phyloP scores from a whole-genome alignment of 495 filamentous ascomycete genomes.

The Bryoglossum gracile region DNA sequence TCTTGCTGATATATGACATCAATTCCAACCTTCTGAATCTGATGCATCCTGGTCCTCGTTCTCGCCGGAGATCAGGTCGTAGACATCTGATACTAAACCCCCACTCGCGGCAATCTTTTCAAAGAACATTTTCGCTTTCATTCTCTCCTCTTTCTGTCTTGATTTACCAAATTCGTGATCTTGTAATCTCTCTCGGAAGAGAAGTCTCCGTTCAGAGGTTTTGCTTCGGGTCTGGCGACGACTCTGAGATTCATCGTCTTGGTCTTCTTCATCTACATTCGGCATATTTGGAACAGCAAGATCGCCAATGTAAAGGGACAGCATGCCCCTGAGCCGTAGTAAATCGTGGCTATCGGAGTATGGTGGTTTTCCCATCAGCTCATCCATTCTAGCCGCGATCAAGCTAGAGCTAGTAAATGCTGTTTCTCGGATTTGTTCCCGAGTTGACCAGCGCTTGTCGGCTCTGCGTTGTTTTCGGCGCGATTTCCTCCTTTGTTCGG shows the following conservation, averaged over 20 bases:
- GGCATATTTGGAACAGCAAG: constrained; percentile 27
- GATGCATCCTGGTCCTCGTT: background rate
- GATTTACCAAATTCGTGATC: constrained; percentile 15
- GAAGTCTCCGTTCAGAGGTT: constrained; percentile 8
- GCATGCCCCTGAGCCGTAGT: constrained; percentile 51
- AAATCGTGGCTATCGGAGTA: constrained; percentile 49
- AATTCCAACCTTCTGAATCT: background rate
- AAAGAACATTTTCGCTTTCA: constrained; percentile 9
- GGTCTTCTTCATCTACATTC: constrained; percentile 4
- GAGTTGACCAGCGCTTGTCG: constrained; percentile 12
- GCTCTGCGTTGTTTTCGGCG: constrained; percentile 1
- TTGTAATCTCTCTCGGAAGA: constrained; percentile 5
- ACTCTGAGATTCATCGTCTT: background rate
- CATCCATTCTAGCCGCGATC: constrained; percentile 52
- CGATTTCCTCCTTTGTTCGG: constrained; percentile 5
- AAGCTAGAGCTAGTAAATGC: constrained; percentile 41
- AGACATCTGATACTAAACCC: constrained; percentile 10
- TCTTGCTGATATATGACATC: background rate
- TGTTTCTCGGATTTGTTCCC: constrained; percentile 16
- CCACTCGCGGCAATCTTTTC: constrained; percentile 10
- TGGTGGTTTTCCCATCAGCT: constrained; percentile 50
- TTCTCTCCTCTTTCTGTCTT: constrained; percentile 6
- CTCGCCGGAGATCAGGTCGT: background rate
- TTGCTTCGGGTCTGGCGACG: background rate
- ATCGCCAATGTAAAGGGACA: constrained; percentile 57